Evolutionary conservation across 768 basidiomycete species (phyloP), one percentile per base, ranked within the genome.

Genomic region (Serendipita sp.): DNA sequence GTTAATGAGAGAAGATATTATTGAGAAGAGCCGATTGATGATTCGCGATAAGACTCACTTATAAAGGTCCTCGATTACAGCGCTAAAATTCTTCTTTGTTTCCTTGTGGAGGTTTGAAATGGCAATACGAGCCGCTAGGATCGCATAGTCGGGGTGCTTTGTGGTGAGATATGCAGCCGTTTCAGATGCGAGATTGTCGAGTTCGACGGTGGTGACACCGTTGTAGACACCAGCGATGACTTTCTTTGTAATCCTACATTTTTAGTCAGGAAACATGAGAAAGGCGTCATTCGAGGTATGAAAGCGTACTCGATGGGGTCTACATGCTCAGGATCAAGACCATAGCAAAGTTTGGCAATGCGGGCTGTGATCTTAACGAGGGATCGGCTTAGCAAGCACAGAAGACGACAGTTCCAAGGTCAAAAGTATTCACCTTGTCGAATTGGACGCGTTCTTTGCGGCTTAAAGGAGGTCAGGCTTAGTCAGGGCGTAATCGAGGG

Each of bases 61-160:
- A 73, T 97, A 91, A 44, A 99, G 78, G 72, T 98, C 94, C 66
- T 83, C 84, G 71, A 99, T 81, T 68, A 99, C 95, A 66, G 86
- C 82, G 1, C 92, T 92, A 73, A 99, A 98, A 69, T 78, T 89
- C 80, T 98, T 98, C 78, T 93, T 97, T 16, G 96, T 98, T 77
- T 99, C 95, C 72, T 99, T 98, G 82, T 99, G 96, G 10, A 98
- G 78, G 73, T 98, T 99, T 58, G 95, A 97, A 70, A 99, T 92
- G 65, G 96, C 96, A 64, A 99, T 98, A 66, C 96, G 92, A 24
- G 96, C 96, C 3, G 96, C 96, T 68, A 99, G 90, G 66, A 98
- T 86, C 30, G 96, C 96, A 70, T 99, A 99, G 73, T 99, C 96
- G 5, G 95, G 93, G 72, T 94, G 92, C 69, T 91, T 92, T 32